These are phyloP conservation scores for Lindgomyces ingoldianus DNA, from an alignment of 495 filamentous ascomycete genomes.

Conservation along the genomic window DNA sequence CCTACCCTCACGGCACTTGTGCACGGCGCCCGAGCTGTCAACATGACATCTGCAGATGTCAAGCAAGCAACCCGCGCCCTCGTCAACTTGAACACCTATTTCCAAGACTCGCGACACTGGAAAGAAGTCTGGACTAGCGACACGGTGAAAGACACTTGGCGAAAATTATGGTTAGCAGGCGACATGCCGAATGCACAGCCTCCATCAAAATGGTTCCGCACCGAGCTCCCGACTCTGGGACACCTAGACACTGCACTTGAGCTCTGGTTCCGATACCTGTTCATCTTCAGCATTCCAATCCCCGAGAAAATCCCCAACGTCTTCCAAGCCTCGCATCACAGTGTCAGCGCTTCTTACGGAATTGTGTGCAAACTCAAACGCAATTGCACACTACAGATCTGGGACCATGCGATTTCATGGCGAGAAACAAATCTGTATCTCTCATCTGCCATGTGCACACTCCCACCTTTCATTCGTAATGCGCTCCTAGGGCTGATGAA, in stretches of 20 bases:
- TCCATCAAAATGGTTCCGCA: slow-evolving; percentile 57
- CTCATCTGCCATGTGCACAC: slow-evolving; percentile 60
- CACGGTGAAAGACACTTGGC: slow-evolving; percentile 61
- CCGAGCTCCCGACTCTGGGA: slow-evolving; percentile 59
- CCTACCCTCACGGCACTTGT: slow-evolving; percentile 63
- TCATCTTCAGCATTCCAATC: slow-evolving; percentile 68
- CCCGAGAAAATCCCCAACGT: slow-evolving; percentile 64
- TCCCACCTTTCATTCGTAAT: slow-evolving; percentile 60
- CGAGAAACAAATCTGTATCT: slow-evolving; percentile 63
- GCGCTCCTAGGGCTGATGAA: slow-evolving; percentile 58
- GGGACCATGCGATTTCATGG: slow-evolving; percentile 70
- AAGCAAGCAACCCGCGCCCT: slow-evolving; percentile 59
- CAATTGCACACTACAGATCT: slow-evolving; percentile 63
- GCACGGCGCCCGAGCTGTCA: slow-evolving; percentile 56
- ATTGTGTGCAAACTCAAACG: slow-evolving; percentile 67
- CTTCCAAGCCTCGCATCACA: slow-evolving; percentile 69
- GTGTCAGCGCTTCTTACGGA: slow-evolving; percentile 64
- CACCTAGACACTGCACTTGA: slow-evolving; percentile 60
- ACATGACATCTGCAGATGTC: slow-evolving; percentile 55
- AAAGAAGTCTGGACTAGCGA: slow-evolving; percentile 64
- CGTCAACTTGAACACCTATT: slow-evolving; percentile 64
- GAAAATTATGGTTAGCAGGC: slow-evolving; percentile 60
- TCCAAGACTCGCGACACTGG: slow-evolving; percentile 63
- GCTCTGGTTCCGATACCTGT: slow-evolving; percentile 65
- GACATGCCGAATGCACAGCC: slow-evolving; percentile 57